Evolutionary conservation across 257 asterid species (phyloP), one percentile per base, ranked within the genome.

Genomic region (Solanum chaucha): DNA sequence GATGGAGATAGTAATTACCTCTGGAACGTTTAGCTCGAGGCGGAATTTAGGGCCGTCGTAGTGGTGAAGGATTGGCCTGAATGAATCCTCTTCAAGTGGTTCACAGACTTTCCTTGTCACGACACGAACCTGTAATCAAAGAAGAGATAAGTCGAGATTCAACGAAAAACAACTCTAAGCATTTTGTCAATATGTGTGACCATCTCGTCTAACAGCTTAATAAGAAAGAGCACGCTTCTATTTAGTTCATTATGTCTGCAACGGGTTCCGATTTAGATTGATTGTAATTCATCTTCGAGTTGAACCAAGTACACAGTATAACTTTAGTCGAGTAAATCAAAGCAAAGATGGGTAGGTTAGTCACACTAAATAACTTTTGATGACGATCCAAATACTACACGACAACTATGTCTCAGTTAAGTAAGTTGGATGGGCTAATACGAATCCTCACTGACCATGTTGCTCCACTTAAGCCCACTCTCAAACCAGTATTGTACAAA

Each of bases 31-130:
- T 59, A 97, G 88, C 65, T 97, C 99, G 1, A 97, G 99, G 19
- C 99, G 98, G 92, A 97, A 97, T 89, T 97, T 97, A 55, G 99
- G 99, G 13, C 99, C 99, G 28, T 97, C 99, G 68, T 97, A 97
- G 87, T 97, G 99, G 89, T 97, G 99, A 88, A 97, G 98, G 36
- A 97, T 92, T 41, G 99, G 99, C 94, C 99, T 91, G 93, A 97
- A 97, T 0, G 99, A 92, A 86, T 97, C 99, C 88, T 97, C 99
- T 84, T 97, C 99, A 89, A 97, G 20, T 3, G 99, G 99, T 85
- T 97, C 98, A 15, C 98, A 97, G 34, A 94, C 48, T 88, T 93
- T 96, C 94, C 98, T 94, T 0, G 99, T 96, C 8, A 94, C 82
- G 0, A 96, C 98, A 6, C 95, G 94, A 48, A 96, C 99, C 98